Evolutionary conservation across 305 asterid species (phyloP), one percentile per base, ranked within the genome.

Genomic region (Plantago lanceolata): DNA sequence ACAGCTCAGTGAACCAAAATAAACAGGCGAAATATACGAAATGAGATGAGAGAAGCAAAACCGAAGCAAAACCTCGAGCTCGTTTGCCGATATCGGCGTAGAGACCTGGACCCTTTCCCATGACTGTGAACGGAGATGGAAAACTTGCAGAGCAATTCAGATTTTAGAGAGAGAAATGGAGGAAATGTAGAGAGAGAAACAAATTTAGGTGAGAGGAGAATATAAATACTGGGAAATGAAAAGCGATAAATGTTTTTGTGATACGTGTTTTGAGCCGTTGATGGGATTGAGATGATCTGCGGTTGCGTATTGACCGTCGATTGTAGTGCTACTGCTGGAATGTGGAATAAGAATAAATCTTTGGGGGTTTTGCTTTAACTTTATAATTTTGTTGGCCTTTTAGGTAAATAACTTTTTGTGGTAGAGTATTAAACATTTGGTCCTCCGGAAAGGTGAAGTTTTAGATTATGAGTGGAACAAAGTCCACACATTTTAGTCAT

Each of bases 51-150:
- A 45, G 63, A 48, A 11, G 37, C 17, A 21, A n/a, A n/a, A n/a
- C n/a, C n/a, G n/a, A n/a, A n/a, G n/a, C n/a, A n/a, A n/a, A 47
- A 89, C 96, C 96, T 78, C 92, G 72, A 63, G 95, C 83, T 68
- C 68, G 79, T 68, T 82, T 86, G 77, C 96, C 96, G 35, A 88
- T 88, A n/a, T 84, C 92, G 19, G 92, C 16, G 90, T 88, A 88
- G n/a, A 88, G 83, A 49, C 96, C 96, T 54, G 96, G 96, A 73
- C 96, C 93, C 77, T 82, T 89, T 60, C 78, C 85, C 96, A 86
- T 89, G 70, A 31, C 78, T 65, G 55, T 67, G 29, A 70, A 60
- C 64, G 62, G 37, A 66, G 68, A 69, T 59, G 11, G 68, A 35
- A 69, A 57, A 70, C 17, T 28, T 40, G 47, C 52, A 19, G 51